Evolutionary conservation across 169 alveolate species (phyloP).

Genomic region (Sarcocystis neurona): DNA sequence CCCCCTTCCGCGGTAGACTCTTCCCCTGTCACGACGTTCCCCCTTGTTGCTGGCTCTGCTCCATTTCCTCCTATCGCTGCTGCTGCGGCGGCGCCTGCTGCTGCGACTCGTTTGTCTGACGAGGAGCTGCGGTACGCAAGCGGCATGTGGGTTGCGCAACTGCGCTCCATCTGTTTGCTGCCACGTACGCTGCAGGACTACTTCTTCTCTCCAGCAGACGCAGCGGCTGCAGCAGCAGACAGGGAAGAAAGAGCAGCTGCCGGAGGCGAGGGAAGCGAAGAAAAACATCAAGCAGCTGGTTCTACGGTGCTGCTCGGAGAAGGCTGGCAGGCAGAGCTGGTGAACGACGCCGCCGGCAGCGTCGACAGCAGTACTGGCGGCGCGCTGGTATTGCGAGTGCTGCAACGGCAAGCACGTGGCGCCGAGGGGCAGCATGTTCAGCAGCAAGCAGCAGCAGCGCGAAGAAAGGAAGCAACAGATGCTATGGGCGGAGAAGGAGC

Average conservation of each 20-base stretch:
- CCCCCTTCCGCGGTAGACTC: background rate
- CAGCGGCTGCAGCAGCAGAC: background rate
- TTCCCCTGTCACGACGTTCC: background rate
- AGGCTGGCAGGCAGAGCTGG: too few species aligned
- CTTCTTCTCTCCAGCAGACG: background rate
- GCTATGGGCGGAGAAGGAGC: background rate
- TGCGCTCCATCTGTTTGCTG: conserved; percentile 11
- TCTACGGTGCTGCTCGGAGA: too few species aligned
- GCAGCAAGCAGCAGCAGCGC: background rate
- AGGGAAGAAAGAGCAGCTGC: background rate
- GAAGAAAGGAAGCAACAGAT: too few species aligned
- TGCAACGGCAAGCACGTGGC: background rate
- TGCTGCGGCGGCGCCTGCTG: background rate
- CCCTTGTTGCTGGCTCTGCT: background rate
- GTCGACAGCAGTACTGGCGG: too few species aligned
- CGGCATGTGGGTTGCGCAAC: conserved; percentile 23
- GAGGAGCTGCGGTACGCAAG: background rate
- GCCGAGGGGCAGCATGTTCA: background rate
- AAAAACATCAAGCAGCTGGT: too few species aligned
- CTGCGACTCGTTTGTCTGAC: background rate
- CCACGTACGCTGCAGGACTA: conserved; percentile 11
- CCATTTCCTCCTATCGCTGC: background rate
- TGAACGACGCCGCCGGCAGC: too few species aligned
- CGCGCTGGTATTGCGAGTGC: too few species aligned
- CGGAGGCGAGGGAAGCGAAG: too few species aligned